Conservation (phyloP, 352 stramenopile species). For the Globisporangium splendens region DNA sequence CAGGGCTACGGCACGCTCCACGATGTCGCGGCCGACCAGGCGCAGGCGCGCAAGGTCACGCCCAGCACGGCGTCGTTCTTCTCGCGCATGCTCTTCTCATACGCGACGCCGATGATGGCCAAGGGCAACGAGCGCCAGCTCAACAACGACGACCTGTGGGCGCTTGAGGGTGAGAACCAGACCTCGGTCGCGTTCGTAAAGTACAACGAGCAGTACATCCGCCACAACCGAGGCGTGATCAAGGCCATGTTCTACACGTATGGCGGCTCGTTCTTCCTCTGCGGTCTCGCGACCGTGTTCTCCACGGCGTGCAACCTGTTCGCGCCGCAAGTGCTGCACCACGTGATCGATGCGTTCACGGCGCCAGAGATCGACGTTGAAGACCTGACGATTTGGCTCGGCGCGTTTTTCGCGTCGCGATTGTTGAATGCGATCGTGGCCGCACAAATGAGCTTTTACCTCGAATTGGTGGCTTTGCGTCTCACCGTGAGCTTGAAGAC, state of each 20-base stretch:
- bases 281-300: conserved; percentile 3
- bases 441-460: no score
- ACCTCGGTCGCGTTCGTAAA: conserved; percentile 20
- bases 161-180: conserved; percentile 26
- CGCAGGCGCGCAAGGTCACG: neutral
- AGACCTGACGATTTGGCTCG: no score
- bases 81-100: conserved; percentile 42
- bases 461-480: no score
- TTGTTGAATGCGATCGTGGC: no score
- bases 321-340: conserved; percentile 1
- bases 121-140: conserved; percentile 42
- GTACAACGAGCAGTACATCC: conserved; percentile 21
- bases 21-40: neutral
- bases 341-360: neutral
- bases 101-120: conserved; percentile 36
- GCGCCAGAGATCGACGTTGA: no score
- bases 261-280: conserved; percentile 1
- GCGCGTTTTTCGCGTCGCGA: no score
- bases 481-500: no score
- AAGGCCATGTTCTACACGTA: conserved; percentile 19
- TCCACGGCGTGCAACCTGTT: conserved; percentile 3
- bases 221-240: conserved; percentile 18
- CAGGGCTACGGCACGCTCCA: conserved; percentile 1
- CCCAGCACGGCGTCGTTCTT: conserved; percentile 10
- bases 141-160: conserved; percentile 36